Evolutionary conservation across 2,329 filamentous ascomycete genomes (phyloP).

Genomic region (Raffaelea ambrosiae): DNA sequence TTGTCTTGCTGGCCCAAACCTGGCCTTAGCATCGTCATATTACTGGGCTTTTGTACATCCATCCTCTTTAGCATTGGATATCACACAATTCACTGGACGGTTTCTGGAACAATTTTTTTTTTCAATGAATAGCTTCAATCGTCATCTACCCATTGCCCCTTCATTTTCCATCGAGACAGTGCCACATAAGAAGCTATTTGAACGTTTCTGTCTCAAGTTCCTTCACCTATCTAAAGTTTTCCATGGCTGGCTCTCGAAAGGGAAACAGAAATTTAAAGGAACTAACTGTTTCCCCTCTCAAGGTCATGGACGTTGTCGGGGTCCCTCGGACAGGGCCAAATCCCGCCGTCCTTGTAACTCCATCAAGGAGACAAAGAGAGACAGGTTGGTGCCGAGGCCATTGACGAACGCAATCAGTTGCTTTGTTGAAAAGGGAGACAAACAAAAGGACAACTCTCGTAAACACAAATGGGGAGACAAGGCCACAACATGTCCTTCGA

Average conservation of each 20-base stretch:
- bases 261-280: no score
- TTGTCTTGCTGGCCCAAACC: no score
- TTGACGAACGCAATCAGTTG: slow-evolving; percentile 4
- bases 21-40: no score
- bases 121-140: slow-evolving; percentile 41
- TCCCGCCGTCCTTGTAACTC: not conserved
- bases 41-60: not conserved
- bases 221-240: not conserved
- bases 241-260: slow-evolving; percentile 23
- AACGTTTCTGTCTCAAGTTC: no score
- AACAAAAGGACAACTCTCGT: not conserved
- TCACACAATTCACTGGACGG: not conserved
- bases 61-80: not conserved
- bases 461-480: not conserved
- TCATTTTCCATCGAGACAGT: slow-evolving; percentile 12
- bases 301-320: no score
- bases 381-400: slow-evolving; percentile 3
- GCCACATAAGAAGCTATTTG: not conserved
- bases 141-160: slow-evolving; percentile 34
- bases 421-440: not conserved
- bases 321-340: no score
- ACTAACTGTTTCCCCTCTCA: no score
- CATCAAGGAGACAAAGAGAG: not conserved
- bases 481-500: not conserved
- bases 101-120: not conserved